Evolutionary conservation across 768 basidiomycete species (phyloP).

Genomic region (Nidula microcarpa): DNA sequence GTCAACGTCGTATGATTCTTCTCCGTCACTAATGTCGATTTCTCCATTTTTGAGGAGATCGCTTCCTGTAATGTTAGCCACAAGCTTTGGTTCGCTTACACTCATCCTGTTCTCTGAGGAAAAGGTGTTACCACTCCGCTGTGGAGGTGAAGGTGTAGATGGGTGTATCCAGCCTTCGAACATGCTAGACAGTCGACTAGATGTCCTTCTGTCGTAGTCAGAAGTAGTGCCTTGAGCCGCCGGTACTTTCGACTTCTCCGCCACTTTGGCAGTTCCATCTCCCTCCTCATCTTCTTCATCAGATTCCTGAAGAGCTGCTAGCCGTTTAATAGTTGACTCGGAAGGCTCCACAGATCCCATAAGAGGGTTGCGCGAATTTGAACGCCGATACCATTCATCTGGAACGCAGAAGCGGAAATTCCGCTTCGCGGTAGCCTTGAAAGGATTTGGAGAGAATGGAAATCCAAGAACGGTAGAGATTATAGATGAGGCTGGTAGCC

Average conservation of each 20-base stretch:
- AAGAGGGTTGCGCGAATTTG: constrained; percentile 43
- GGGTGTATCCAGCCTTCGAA: constrained; percentile 65
- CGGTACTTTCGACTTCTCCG: background rate
- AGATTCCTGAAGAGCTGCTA: constrained; percentile 46
- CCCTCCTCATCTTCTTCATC: constrained; percentile 39
- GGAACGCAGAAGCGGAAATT: constrained; percentile 66
- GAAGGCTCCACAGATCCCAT: constrained; percentile 43
- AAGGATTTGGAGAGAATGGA: constrained; percentile 37
- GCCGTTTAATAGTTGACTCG: constrained; percentile 43
- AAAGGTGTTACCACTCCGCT: constrained; percentile 25
- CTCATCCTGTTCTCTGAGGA: constrained; percentile 46
- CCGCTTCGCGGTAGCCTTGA: constrained; percentile 37
- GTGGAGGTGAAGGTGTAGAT: constrained; percentile 34
- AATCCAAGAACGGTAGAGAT: constrained; percentile 40
- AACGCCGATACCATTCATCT: constrained; percentile 77
- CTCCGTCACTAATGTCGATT: constrained; percentile 20
- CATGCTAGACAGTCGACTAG: constrained; percentile 59
- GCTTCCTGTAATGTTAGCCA: constrained; percentile 39
- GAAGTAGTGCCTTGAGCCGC: constrained; percentile 14
- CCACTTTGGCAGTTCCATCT: constrained; percentile 59
- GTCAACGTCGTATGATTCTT: constrained; percentile 35
- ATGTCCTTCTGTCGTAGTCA: constrained; percentile 28
- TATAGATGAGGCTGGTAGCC: constrained; percentile 37
- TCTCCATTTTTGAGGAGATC: constrained; percentile 13
- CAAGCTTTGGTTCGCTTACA: constrained; percentile 69